Conservation (phyloP, 2,329 filamentous ascomycete genomes). For the Xylariomycetidae sp. region DNA sequence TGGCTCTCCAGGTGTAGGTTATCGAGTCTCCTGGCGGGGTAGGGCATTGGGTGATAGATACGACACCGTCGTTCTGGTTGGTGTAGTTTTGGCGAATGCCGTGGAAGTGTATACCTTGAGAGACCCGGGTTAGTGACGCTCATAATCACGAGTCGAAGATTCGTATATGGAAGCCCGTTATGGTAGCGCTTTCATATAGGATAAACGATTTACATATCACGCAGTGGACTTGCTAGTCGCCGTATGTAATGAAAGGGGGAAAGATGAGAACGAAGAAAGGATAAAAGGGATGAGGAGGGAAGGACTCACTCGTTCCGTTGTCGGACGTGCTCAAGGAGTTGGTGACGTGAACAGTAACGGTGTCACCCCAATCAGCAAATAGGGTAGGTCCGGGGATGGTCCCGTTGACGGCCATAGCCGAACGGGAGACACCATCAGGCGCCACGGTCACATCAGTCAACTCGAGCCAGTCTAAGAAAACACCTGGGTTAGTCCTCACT, state of each 20-base stretch:
- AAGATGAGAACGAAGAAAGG: too few relatives aligned
- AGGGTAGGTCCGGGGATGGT: conserved; percentile 23
- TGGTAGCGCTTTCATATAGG: too few relatives aligned
- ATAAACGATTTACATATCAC: too few relatives aligned
- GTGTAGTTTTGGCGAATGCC: conserved; percentile 54
- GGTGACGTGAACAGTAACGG: conserved; percentile 47
- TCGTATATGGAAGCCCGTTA: too few relatives aligned
- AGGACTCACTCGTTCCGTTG: conserved; percentile 52
- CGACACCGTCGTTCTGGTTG: conserved; percentile 54
- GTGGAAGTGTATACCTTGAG: conserved; percentile 62
- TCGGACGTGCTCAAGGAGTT: conserved; percentile 42
- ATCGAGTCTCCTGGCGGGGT: conserved; percentile 44
- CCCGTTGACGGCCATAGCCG: conserved; percentile 35
- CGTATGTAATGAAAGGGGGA: too few relatives aligned
- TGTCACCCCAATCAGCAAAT: conserved; percentile 46
- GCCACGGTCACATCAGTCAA: conserved; percentile 27
- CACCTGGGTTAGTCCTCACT: too few relatives aligned
- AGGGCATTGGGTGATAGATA: conserved; percentile 44
- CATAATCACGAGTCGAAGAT: too few relatives aligned
- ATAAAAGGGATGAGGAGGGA: too few relatives aligned
- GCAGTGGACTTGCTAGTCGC: too few relatives aligned
- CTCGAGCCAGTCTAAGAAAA: conserved; percentile 30
- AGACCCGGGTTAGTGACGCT: too few relatives aligned
- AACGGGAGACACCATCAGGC: conserved; percentile 34
- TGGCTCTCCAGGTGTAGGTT: conserved; percentile 55